These are phyloP conservation scores for Dentipellis fragilis DNA, from an alignment of 768 basidiomycete genomes.

Conservation along the genomic window DNA sequence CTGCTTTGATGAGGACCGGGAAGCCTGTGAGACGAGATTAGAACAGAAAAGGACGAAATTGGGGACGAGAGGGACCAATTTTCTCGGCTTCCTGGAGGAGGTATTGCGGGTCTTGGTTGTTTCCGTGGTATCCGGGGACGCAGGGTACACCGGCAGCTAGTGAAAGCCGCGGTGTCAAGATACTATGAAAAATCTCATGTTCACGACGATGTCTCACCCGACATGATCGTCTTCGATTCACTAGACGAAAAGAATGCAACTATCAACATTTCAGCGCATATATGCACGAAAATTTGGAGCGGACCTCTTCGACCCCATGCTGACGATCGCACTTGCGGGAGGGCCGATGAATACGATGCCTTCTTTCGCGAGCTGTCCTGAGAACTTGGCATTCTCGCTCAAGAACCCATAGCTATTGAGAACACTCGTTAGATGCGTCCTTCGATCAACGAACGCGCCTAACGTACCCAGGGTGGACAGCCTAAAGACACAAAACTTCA, in stretches of 20 bases:
- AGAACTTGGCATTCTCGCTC: conserved; percentile 84
- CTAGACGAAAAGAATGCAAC: conserved; percentile 27
- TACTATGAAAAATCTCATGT: not conserved
- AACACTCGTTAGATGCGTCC: not conserved
- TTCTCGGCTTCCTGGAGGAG: conserved; percentile 58
- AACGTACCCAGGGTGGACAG: conserved; percentile 81
- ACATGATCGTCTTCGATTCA: conserved; percentile 95
- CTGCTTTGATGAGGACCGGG: conserved; percentile 93
- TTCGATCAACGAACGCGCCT: too few species aligned
- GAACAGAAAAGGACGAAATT: not conserved
- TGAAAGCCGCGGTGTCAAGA: not conserved
- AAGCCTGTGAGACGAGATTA: conserved; percentile 42
- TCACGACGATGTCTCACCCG: conserved; percentile 31
- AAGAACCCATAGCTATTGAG: conserved; percentile 70
- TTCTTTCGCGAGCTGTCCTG: conserved; percentile 59
- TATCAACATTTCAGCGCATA: not conserved
- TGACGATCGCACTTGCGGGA: conserved; percentile 75
- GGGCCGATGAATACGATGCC: conserved; percentile 90
- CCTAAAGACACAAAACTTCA: conserved; percentile 30
- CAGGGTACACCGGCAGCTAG: conserved; percentile 83
- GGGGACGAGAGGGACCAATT: conserved; percentile 38
- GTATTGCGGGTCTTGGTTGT: conserved; percentile 64
- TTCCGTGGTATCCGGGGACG: conserved; percentile 89
- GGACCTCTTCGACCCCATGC: conserved; percentile 94
- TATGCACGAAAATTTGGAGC: not conserved